Conservation (phyloP, 257 asterid species). For the Coffea eugenioides region DNA sequence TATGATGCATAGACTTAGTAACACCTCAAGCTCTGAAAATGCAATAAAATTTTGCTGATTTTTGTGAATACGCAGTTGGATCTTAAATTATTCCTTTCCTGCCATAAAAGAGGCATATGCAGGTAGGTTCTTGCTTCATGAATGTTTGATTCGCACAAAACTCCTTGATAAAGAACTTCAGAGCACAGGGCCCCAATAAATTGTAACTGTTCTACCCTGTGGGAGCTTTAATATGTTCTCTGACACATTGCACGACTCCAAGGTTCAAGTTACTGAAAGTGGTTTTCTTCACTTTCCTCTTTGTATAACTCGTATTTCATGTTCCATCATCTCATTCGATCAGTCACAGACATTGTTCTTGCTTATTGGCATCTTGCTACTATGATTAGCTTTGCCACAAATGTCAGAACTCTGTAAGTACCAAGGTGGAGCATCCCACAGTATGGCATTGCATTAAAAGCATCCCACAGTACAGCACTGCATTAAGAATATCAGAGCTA, state of each 20-base stretch:
- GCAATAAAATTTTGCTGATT: not conserved
- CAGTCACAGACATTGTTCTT: no score
- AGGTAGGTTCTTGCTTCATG: not conserved
- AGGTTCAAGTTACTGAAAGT: not conserved
- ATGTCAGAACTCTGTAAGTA: no score
- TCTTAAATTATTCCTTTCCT: not conserved
- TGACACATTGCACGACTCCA: not conserved
- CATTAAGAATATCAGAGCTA: no score
- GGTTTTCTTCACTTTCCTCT: not conserved
- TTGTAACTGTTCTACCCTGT: no score
- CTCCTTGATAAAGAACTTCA: not conserved
- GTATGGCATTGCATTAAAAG: no score
- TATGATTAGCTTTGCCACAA: no score
- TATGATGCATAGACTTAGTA: not conserved
- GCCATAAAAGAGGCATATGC: not conserved
- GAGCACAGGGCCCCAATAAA: not conserved
- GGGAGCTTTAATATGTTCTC: not conserved
- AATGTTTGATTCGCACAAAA: not conserved
- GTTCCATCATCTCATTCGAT: no score
- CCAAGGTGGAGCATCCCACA: no score
- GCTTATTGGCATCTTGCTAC: no score
- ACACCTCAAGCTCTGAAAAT: not conserved
- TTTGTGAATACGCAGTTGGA: not conserved
- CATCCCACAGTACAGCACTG: no score
- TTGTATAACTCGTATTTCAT: not conserved